Evolutionary conservation across 192 early-diverging fungal species (phyloP), one percentile per base, ranked within the genome.

Genomic region (Podila horticola): DNA sequence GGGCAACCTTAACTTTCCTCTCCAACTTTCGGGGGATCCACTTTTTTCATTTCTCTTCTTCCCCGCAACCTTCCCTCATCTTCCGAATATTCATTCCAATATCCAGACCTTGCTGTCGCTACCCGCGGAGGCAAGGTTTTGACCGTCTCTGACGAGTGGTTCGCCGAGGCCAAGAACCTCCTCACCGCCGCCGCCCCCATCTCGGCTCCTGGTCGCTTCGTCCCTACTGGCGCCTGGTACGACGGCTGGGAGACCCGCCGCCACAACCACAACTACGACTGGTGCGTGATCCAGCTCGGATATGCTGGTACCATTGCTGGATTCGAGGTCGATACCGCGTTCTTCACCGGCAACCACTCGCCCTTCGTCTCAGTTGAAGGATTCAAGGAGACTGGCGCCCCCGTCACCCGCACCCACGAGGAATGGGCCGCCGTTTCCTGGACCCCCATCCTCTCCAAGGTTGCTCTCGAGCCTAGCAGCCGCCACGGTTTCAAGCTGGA

Each of bases 221-320:
- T 88, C 41, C 87, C 86, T 90, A 86, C 87, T 38, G 93, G 93
- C 66, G 90, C 90, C 63, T 93, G 90, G 93, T 91, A 92, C 84
- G 93, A 94, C 69, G 96, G 96, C 8, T 98, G 97, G 97, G 97
- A 98, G 89, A 94, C 97, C 31, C 90, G 92, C 55, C 93, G 97
- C 38, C 94, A 95, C 73, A 97, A 96, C 29, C 90, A 93, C 49
- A 90, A 83, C 49, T 92, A 94, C 74, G 97, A 98, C 87, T 97
- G 96, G 94, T 81, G 77, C 62, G 77, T 81, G 12, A 81, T 98
- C 61, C 91, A 95, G 84, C 91, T 98, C 7, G 97, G 96, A 24
- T 93, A 93, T 64, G 85, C 95, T 10, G 97, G 96, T 26, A 61
- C 64, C 31, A 92, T 98, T 69, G 83, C 73, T 24, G 97, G 95